A percentile compares a stretch with the other conserved stretches of the same genome.
Evolutionary conservation across 1,284 basidiomycete genomes (phyloP).

Genomic region (Austropuccinia psidii): DNA sequence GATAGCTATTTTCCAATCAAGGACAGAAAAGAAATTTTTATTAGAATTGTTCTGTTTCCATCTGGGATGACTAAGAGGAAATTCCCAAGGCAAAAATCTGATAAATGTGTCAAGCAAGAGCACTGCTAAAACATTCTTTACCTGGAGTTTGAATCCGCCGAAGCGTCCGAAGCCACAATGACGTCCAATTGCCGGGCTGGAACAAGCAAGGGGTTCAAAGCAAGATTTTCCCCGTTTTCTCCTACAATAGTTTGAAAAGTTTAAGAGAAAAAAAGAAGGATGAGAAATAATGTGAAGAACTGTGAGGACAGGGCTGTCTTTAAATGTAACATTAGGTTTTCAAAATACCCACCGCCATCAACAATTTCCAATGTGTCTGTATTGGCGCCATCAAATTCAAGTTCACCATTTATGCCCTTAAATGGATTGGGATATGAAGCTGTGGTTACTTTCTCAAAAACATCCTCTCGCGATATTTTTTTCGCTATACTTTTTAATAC

Average conservation of each 20-base stretch:
- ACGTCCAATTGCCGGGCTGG: constrained; percentile 59
- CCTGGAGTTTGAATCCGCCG: constrained; percentile 50
- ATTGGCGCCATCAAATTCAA: constrained; percentile 38
- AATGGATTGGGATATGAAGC: constrained; percentile 31
- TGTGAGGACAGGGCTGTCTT: no score
- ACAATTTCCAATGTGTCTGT: constrained; percentile 50
- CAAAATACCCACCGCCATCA: constrained; percentile 51
- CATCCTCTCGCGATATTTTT: neutral
- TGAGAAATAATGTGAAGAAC: no score
- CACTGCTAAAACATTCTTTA: constrained; percentile 44
- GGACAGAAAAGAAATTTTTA: constrained; percentile 27
- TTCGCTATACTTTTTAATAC: neutral
- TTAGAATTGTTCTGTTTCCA: no score
- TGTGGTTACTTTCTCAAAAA: neutral
- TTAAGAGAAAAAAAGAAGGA: no score
- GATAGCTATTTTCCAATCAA: neutral
- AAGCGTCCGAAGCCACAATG: constrained; percentile 61
- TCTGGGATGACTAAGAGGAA: no score
- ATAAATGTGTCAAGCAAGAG: no score
- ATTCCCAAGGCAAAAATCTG: no score
- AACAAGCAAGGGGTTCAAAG: constrained; percentile 59
- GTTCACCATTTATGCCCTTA: constrained; percentile 38
- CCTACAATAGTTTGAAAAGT: no score
- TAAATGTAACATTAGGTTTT: no score
- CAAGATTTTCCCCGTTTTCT: constrained; percentile 48